Evolutionary conservation across 2,329 filamentous ascomycete genomes (phyloP).

Genomic region (Triangularia setosa): DNA sequence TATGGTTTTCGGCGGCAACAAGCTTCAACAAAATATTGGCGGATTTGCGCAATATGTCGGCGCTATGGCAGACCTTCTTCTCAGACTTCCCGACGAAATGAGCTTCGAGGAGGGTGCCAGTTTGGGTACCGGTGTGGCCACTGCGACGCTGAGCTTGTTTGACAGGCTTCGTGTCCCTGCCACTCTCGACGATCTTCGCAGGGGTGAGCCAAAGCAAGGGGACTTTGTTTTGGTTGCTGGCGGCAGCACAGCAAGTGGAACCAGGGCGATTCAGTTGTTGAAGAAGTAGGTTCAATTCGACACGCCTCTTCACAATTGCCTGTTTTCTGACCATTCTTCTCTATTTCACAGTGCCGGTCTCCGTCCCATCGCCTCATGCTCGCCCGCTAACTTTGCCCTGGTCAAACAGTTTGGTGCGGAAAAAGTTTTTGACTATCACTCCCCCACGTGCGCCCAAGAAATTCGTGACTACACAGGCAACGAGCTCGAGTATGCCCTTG

Average conservation of each 20-base stretch:
- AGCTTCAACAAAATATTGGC: constrained; percentile 21
- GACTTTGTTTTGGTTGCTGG: constrained; percentile 41
- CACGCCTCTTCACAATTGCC: background rate
- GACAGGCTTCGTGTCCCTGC: background rate
- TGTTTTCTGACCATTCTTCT: background rate
- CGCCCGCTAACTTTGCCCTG: constrained; percentile 39
- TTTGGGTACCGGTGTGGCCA: constrained; percentile 17
- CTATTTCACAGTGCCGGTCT: constrained; percentile 31
- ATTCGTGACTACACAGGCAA: constrained; percentile 37
- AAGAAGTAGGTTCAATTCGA: constrained; percentile 20
- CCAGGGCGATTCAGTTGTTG: constrained; percentile 42
- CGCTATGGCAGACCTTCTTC: constrained; percentile 20
- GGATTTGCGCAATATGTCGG: constrained; percentile 32
- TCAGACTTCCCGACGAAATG: constrained; percentile 26
- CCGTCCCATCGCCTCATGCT: constrained; percentile 42
- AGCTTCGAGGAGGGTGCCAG: constrained; percentile 27
- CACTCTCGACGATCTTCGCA: constrained; percentile 16
- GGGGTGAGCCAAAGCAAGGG: background rate
- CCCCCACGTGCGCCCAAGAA: constrained; percentile 31
- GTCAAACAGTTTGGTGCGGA: constrained; percentile 41
- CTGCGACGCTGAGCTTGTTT: background rate
- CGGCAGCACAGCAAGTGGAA: constrained; percentile 41
- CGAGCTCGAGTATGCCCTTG: constrained; percentile 37
- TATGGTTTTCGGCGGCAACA: constrained; percentile 24
- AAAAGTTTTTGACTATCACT: constrained; percentile 43